These are phyloP conservation scores for Xylariaceae sp. DNA, from an alignment of 2,329 filamentous ascomycete genomes.

Conservation along the genomic window DNA sequence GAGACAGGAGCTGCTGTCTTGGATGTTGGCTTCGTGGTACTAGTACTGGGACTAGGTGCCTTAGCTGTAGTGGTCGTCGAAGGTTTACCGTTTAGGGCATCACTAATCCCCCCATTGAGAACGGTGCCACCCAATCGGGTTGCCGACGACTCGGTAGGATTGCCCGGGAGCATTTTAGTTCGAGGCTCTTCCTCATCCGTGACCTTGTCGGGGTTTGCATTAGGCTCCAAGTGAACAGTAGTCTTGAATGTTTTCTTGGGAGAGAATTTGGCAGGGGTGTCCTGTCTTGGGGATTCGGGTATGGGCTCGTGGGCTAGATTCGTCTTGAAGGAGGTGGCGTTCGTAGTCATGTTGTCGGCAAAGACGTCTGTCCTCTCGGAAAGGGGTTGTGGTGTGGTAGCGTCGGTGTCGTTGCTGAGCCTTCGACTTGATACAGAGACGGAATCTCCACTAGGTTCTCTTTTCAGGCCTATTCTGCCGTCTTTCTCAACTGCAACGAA, in stretches of 20 bases:
- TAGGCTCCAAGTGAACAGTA: conserved; percentile 40
- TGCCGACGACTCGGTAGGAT: conserved; percentile 41
- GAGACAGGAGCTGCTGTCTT: conserved; percentile 34
- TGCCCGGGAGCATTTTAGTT: conserved; percentile 41
- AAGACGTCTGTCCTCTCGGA: conserved; percentile 50
- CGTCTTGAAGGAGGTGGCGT: conserved; percentile 40
- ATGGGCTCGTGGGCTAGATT: conserved; percentile 50
- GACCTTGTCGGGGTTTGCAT: conserved; percentile 50
- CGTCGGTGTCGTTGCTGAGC: conserved; percentile 48
- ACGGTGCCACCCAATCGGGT: conserved; percentile 30
- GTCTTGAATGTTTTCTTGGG: conserved; percentile 34
- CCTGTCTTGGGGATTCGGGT: conserved; percentile 49
- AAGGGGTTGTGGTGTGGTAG: conserved; percentile 47
- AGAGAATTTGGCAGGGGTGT: conserved; percentile 32
- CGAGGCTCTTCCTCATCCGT: conserved; percentile 48
- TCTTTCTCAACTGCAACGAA: conserved; percentile 77
- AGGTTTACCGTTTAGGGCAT: conserved; percentile 32
- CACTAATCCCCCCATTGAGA: conserved; percentile 26
- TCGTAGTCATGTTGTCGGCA: conserved; percentile 41
- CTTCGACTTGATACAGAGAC: conserved; percentile 46
- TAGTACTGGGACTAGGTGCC: conserved; percentile 32
- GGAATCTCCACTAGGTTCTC: conserved; percentile 53
- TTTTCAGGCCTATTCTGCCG: conserved; percentile 61
- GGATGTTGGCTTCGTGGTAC: conserved; percentile 33
- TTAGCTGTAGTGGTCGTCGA: conserved; percentile 42